A percentile compares a stretch with the other conserved stretches of the same genome.
Evolutionary conservation across 2,329 filamentous ascomycete genomes (phyloP).

Genomic region (Nectriaceae sp.): DNA sequence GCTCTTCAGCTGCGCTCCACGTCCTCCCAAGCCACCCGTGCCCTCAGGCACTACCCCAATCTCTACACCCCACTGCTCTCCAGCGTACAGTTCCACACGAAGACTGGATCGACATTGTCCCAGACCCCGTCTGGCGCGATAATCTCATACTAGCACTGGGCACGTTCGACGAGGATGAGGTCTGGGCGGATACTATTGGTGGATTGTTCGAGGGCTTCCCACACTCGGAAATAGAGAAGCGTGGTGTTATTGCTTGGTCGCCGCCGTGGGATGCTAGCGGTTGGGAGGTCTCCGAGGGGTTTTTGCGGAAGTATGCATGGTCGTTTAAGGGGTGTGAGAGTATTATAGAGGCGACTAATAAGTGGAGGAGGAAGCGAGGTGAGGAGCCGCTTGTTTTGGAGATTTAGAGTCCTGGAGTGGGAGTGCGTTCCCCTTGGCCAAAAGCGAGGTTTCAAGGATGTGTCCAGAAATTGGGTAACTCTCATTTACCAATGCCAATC

Average conservation of each 20-base stretch:
- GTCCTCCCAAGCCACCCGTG: background rate
- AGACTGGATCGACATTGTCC: constrained; percentile 44
- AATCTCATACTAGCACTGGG: constrained; percentile 36
- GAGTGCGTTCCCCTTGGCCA: no score
- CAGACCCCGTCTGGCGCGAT: constrained; percentile 38
- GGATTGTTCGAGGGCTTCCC: constrained; percentile 46
- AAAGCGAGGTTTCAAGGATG: no score
- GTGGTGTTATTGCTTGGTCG: constrained; percentile 45
- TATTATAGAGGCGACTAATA: constrained; percentile 17
- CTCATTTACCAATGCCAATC: constrained; percentile 1
- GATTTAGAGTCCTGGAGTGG: no score
- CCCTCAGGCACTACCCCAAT: background rate
- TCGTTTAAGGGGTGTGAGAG: constrained; percentile 10
- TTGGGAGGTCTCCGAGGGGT: constrained; percentile 23
- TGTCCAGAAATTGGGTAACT: no score
- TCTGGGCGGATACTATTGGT: constrained; percentile 45
- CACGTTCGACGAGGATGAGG: constrained; percentile 44
- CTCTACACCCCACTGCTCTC: constrained; percentile 26
- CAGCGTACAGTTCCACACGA: constrained; percentile 34
- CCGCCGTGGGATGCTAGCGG: constrained; percentile 24
- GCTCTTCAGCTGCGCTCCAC: background rate
- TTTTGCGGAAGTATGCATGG: constrained; percentile 25
- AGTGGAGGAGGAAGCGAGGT: constrained; percentile 9
- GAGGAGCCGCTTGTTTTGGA: background rate
- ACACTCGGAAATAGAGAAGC: constrained; percentile 40